These are phyloP conservation scores for Hypoxylon subgilvum DNA, from an alignment of 495 filamentous ascomycete genomes.

Conservation along the genomic window DNA sequence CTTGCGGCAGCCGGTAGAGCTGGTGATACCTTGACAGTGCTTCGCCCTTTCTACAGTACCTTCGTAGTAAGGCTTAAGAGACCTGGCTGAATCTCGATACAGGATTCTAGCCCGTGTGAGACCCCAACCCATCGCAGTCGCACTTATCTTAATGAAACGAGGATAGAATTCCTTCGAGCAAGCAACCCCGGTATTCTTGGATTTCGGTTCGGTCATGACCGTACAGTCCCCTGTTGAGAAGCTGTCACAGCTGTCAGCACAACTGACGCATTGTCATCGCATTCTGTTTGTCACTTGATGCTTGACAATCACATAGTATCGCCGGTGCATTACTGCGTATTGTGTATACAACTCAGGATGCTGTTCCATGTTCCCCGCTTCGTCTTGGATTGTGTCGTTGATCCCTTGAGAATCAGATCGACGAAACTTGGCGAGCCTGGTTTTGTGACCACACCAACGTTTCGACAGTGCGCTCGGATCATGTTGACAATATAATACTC, in stretches of 20 bases:
- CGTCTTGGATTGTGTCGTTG: conserved; percentile 10
- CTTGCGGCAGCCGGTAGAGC: conserved; percentile 25
- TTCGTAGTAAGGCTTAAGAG: conserved; percentile 9
- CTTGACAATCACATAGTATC: no score
- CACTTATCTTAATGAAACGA: no score
- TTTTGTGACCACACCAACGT: conserved; percentile 27
- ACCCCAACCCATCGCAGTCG: no score
- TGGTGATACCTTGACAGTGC: no score
- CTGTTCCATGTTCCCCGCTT: conserved; percentile 5
- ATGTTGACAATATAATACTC: conserved; percentile 1
- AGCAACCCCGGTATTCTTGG: background rate
- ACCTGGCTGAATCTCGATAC: background rate
- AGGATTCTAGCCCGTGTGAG: no score
- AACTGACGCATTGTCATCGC: conserved; percentile 8
- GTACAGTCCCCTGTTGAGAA: background rate
- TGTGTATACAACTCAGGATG: conserved; percentile 10
- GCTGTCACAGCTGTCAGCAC: background rate
- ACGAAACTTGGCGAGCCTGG: conserved; percentile 13
- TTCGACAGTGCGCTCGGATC: conserved; percentile 30
- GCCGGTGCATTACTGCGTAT: background rate
- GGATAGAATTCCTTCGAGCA: background rate
- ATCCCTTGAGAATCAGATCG: conserved; percentile 20
- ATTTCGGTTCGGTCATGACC: background rate
- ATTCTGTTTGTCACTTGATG: conserved; percentile 9
- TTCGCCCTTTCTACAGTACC: conserved; percentile 1